Evolutionary conservation across 208 protist species (phyloP), one percentile per base, ranked within the genome.

Genomic region (Sergeia podlipaevii): DNA sequence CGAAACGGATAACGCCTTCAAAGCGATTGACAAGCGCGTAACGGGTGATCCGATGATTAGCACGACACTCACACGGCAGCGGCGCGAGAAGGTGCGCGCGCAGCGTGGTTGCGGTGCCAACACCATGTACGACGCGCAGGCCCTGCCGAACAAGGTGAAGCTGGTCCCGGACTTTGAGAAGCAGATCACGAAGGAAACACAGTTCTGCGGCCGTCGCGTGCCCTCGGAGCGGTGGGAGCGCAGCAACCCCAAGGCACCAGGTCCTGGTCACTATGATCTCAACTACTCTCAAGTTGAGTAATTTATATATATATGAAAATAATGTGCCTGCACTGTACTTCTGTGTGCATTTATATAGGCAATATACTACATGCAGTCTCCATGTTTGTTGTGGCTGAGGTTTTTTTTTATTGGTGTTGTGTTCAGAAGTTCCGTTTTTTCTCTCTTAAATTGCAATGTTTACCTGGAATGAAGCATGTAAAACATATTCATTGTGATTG

Each of bases 151-250:
- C 1, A 48, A 43, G n/a, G 59, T 55, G 26, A 91, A 87, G 56
- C 79, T 49, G 29, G 76, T 91, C 54, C 78, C 83, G 4, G 34
- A 83, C 38, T 91, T 91, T 54, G 83, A 86, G 39, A 84, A 84
- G 60, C 83, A 91, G 41, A 91, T 87, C 23, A 91, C 83, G 26
- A 91, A 91, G 55, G 83, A 87, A 56, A 74, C 75, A 41, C 77
- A 91, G 70, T 91, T 91, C 52, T 78, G 75, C 47, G 83, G 83
- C 3, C 83, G 87, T 52, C 69, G 72, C 21, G 60, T 87, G 24
- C 76, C 74, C 60, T 91, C 83, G 15, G 83, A 91, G 67, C 57
- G 83, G 34, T 87, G 80, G 70, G 53, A 49, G 29, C 72, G 65
- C 1, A 74, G 77, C 3, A 80, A 87, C 51, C 72, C 78, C 5